These are phyloP conservation scores for Chenopodium berlandieri DNA, from an alignment of 148 eudicot genomes.

Conservation along the genomic window DNA sequence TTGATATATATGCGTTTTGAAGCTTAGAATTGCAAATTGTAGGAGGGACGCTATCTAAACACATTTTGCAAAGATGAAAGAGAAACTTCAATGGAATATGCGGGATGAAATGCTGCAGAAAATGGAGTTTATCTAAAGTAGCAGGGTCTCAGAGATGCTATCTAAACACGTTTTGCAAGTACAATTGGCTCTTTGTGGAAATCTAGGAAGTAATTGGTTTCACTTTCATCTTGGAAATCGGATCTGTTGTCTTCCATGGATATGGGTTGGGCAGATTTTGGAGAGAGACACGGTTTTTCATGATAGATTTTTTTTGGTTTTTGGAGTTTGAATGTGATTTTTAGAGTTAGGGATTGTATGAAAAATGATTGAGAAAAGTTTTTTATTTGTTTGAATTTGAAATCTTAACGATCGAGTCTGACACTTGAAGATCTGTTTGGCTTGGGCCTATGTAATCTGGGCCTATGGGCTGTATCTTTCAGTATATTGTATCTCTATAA, in stretches of 20 bases:
- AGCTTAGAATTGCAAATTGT: too few relatives aligned
- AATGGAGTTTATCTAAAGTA: constrained; percentile 41
- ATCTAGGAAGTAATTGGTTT: constrained; percentile 47
- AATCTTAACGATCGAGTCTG: constrained; percentile 13
- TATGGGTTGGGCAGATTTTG: not conserved
- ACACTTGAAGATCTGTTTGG: too few relatives aligned
- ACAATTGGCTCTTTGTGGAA: constrained; percentile 77
- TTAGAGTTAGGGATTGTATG: constrained; percentile 10
- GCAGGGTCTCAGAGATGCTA: constrained; percentile 47
- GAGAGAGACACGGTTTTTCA: constrained; percentile 24
- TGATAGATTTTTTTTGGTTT: not conserved
- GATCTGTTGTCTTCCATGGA: not conserved
- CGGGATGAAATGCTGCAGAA: too few relatives aligned
- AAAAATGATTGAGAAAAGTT: not conserved
- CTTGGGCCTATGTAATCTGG: not conserved
- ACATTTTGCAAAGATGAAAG: too few relatives aligned
- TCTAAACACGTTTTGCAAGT: constrained; percentile 61
- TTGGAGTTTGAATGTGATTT: not conserved
- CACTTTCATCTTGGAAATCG: constrained; percentile 17
- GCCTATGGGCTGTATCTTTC: too few relatives aligned
- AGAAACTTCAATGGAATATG: too few relatives aligned
- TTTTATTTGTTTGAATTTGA: constrained; percentile 12
- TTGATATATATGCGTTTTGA: too few relatives aligned
- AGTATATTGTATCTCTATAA: too few relatives aligned
- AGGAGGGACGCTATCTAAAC: too few relatives aligned